Evolutionary conservation across 106 monocot species (phyloP), one percentile per base, ranked within the genome.

Genomic region (Narthecium ossifragum): DNA sequence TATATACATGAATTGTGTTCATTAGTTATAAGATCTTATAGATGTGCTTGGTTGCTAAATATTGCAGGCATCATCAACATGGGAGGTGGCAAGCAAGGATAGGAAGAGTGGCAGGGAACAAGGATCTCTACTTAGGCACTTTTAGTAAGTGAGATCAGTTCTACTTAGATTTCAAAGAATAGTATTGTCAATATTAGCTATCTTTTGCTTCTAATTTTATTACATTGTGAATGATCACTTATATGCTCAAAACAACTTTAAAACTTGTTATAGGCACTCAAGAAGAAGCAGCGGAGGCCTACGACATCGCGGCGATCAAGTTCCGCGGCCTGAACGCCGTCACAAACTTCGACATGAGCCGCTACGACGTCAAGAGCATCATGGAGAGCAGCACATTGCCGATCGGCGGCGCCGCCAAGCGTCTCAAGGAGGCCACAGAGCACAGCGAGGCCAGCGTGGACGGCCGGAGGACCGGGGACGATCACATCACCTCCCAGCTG

Each of bases 31-130:
- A 37, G 11, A 43, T 13, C 2, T 0, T 43, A 3, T 43, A 17
- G 9, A 17, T 43, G 17, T 41, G 18, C 14, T 17, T 63, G 31
- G 33, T 39, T 46, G 9, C 6, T 8, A 15, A 33, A 48, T 24
- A 20, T 67, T 41, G 25, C 68, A 94, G 94, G 53, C 94, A 94
- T 78, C 94, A 94, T 63, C 94, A 90, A 59, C 93, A 93, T 80
- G 93, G 93, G 38, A 93, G 93, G 71, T 93, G 93, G 93, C 93
- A 93, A 74, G 93, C 93, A 85, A 79, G 93, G 41, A 93, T 93
- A 26, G 93, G 93, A 51, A 82, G 93, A 49, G 93, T 93, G 17
- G 93, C 93, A 38, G 93, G 93, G 25, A 93, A 93, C 75, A 93
- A 93, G 67, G 93, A 93, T 74, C 85, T 93, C 55, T 93, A 93